Conservation (phyloP, 2,329 filamentous ascomycete genomes). For the Aspergillus costaricaensis region DNA sequence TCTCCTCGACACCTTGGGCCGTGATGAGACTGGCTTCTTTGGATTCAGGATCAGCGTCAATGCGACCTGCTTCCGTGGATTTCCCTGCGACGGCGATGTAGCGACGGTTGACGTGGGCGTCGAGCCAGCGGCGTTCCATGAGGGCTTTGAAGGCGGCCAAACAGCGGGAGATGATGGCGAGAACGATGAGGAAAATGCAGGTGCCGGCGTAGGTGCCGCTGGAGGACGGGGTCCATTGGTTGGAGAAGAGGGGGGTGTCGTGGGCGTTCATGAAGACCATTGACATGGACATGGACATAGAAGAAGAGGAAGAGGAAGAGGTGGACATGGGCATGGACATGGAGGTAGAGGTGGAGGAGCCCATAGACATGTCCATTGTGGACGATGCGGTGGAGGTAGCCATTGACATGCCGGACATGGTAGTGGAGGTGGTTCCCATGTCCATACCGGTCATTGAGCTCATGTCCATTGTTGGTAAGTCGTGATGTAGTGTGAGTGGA, state of each 20-base stretch:
- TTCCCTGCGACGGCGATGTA: slow-evolving; percentile 74
- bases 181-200: slow-evolving; percentile 84
- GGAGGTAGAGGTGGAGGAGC: slow-evolving; percentile 12
- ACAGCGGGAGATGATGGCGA: slow-evolving; percentile 69
- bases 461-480: slow-evolving; percentile 18
- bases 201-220: slow-evolving; percentile 79
- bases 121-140: slow-evolving; percentile 66
- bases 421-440: slow-evolving; percentile 13
- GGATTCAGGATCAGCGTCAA: slow-evolving; percentile 61
- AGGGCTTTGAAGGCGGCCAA: slow-evolving; percentile 69
- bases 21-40: slow-evolving; percentile 68
- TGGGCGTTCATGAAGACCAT: slow-evolving; percentile 58
- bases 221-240: slow-evolving; percentile 70
- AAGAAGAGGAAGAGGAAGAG: slow-evolving; percentile 17
- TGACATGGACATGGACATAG: slow-evolving; percentile 29
- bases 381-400: slow-evolving; percentile 13
- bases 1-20: slow-evolving; percentile 78
- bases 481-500: too few species aligned
- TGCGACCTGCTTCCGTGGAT: slow-evolving; percentile 59
- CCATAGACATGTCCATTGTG: slow-evolving; percentile 38
- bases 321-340: not conserved
- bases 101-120: slow-evolving; percentile 70
- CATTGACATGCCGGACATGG: not conserved
- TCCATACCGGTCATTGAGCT: slow-evolving; percentile 23
- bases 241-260: slow-evolving; percentile 65